Conservation (phyloP, 2,329 filamentous ascomycete species). For the Plenodomus biglobosus region DNA sequence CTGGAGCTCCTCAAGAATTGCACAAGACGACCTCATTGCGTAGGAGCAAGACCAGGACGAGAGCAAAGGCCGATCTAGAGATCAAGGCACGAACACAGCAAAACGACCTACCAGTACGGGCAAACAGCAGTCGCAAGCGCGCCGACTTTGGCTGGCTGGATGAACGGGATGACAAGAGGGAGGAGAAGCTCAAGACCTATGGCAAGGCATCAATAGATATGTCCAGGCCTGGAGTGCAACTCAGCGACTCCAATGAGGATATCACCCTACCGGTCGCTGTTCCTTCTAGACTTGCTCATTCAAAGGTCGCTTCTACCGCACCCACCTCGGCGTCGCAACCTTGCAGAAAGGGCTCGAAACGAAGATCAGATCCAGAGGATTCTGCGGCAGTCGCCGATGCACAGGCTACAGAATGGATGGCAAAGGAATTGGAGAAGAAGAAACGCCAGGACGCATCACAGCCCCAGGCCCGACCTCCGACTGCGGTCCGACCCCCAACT, state of each 20-base stretch:
- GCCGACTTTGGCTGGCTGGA: conserved; percentile 28
- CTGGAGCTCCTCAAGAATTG: conserved; percentile 35
- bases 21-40: conserved; percentile 23
- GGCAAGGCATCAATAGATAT: conserved; percentile 26
- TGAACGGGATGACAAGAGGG: conserved; percentile 24
- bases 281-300: conserved; percentile 45
- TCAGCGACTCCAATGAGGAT: conserved; percentile 36
- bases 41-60: conserved; percentile 25
- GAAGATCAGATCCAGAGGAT: conserved; percentile 42
- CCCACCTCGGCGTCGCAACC: conserved; percentile 48
- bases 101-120: conserved; percentile 27
- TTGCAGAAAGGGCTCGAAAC: conserved; percentile 18
- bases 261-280: conserved; percentile 48
- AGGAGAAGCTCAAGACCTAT: conserved; percentile 23
- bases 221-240: conserved; percentile 19
- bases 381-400: conserved; percentile 44
- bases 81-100: conserved; percentile 8
- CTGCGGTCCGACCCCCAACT: conserved; percentile 37
- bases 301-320: conserved; percentile 45
- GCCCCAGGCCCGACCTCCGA: conserved; percentile 20
- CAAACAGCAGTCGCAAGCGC: conserved; percentile 40
- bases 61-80: conserved; percentile 28
- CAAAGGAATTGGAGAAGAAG: conserved; percentile 46
- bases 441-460: conserved; percentile 24
- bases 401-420: conserved; percentile 49